Base-by-base conservation (phyloP, 2,329 filamentous ascomycete species). In the Beauveria rudraprayagi region DNA sequence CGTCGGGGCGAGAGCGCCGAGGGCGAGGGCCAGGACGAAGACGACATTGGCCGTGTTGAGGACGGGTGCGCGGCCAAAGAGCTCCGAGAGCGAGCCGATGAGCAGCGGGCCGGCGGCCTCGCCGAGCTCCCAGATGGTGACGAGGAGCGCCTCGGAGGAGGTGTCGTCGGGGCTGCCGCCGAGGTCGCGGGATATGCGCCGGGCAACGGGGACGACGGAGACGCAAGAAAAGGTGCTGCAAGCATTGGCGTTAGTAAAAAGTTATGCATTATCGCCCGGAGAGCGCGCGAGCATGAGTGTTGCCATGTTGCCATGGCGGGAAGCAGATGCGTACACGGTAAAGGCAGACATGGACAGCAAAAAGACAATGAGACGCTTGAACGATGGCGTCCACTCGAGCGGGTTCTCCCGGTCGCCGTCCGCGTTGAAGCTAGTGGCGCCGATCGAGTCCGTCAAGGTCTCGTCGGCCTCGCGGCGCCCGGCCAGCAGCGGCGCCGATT, bases 61-160 rank as follows among this genome's bases (percentile, higher is more conserved):
- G 56, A 86, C 77, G 5, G 77, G 75, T 61, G 79, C 77, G 1
- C 84, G 80, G 41, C 84, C 84, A 65, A 80, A 80, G 11, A 83
- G 72, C 70, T 90, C 87, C 7, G 80, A 85, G 5, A 88, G 70
- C 0, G 87, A 86, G 10, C 84, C 85, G 66, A 86, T 83, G 37
- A 87, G 71, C 1, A 82, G 71, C 1, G 85, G 84, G 0, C 84
- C 85, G 7, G 83, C 80, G 2, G 82, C 82, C 65, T 86, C 84
- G 63, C 87, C 87, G 0, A 90, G 78, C 63, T 91, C 82, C 78
- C 87, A 88, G 62, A 90, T 84, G 0, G 86, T 89, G 9, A 91
- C 84, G 59, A 90, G 83, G 50, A 92, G 75, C 44, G 83, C 80
- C 65, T 75, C 78, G 17, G 80, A 74, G 0, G 79, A 77, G 61